These are phyloP conservation scores for Aspergillus novofumigatus DNA, from an alignment of 2,329 filamentous ascomycete genomes.

Conservation along the genomic window DNA sequence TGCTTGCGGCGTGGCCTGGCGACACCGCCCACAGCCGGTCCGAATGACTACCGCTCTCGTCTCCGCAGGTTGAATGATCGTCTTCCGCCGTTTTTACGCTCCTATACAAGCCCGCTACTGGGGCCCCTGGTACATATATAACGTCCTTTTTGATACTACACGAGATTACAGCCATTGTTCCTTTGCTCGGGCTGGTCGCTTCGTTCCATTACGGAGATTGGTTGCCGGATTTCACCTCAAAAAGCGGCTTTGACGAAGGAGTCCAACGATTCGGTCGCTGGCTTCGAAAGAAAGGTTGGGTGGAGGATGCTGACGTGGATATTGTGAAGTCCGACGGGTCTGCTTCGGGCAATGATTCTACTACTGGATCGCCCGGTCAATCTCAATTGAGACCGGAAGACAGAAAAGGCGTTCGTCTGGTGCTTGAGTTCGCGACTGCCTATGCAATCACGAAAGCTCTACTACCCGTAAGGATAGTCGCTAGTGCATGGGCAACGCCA, in stretches of 20 bases:
- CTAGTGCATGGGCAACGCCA: conserved; percentile 84
- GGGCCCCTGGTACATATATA: conserved; percentile 76
- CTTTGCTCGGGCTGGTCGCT: conserved; percentile 68
- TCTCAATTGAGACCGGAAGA: conserved; percentile 25
- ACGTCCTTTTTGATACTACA: conserved; percentile 85
- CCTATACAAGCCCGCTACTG: conserved; percentile 66
- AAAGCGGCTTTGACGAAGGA: conserved; percentile 51
- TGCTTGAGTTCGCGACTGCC: conserved; percentile 74
- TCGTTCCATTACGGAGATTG: conserved; percentile 76
- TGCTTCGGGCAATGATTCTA: conserved; percentile 19
- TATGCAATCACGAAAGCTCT: conserved; percentile 87
- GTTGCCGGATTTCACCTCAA: conserved; percentile 55
- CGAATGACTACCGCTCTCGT: conserved; percentile 27
- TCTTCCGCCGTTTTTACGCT: conserved; percentile 64
- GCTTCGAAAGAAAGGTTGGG: conserved; percentile 76
- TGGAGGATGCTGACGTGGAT: conserved; percentile 45
- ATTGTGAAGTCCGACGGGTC: conserved; percentile 41
- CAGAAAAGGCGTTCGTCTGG: conserved; percentile 48
- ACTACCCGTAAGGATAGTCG: conserved; percentile 68
- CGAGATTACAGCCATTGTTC: conserved; percentile 82
- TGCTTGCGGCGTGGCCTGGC: conserved; percentile 18
- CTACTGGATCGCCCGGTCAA: conserved; percentile 15
- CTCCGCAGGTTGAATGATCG: conserved; percentile 39
- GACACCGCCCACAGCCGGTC: conserved; percentile 13
- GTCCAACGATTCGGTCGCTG: conserved; percentile 73